Base-by-base conservation (phyloP, 179 eudicot species). In the Monotropa hypopitys region DNA sequence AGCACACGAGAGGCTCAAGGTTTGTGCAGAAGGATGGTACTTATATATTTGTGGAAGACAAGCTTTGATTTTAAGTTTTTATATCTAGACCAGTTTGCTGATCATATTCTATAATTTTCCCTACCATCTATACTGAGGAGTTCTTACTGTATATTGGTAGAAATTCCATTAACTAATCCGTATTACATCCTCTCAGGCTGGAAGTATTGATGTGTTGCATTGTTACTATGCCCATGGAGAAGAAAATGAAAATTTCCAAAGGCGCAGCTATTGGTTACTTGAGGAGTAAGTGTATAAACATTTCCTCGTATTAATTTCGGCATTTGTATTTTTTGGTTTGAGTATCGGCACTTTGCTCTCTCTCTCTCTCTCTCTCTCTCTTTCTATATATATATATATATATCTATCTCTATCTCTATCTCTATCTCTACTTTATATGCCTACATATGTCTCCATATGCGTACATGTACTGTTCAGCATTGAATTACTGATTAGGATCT, bases 141-240 rank as follows among this genome's bases (percentile, higher is more conserved):
- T 45, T 56, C 13, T 15, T 35, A 32, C 62, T 59, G 54, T 79
- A 35, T 63, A 11, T 33, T 79, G 26, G 73, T 20, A 30, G 18
- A 5, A 65, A 15, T 74, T 66, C 74, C 21, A 53, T 66, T 68
- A 50, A 40, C 42, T 54, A 56, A 38, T 70, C 47, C 56, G 28
- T 35, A 46, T 18, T 38, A 26, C 72, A 50, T 81, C 66, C 40
- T 70, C 71, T 70, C 85, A 89, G 93, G 83, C 88, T 63, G 91
- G 93, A 77, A 88, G 93, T 59, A 56, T 89, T 75, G 93, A 89
- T 83, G 91, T 89, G 77, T 73, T 89, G 81, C 93, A 88, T 71
- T 89, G 93, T 84, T 89, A 89, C 84, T 89, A 89, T 81, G 93
- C 93, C 45, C 93, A 89, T 82, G 93, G 93, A 57, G 91, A 89